A percentile compares a stretch with the other conserved stretches of the same genome.
These are phyloP conservation scores for Biancaea sappan DNA, from an alignment of 306 rosid genomes.

Conservation along the genomic window DNA sequence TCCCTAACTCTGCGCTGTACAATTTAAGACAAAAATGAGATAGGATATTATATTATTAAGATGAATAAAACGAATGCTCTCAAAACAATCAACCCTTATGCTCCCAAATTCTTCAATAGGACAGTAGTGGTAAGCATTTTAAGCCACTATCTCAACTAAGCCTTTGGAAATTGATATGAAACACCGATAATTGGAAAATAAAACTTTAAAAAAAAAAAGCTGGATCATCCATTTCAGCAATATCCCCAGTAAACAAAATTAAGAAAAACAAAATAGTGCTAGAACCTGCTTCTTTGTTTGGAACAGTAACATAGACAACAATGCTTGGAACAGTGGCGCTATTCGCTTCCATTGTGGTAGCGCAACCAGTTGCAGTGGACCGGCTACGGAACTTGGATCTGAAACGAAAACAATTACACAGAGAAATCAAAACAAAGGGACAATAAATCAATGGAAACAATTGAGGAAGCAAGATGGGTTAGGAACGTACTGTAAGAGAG, in stretches of 20 bases:
- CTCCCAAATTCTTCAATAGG: neutral
- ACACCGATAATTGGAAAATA: neutral
- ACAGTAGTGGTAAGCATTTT: neutral
- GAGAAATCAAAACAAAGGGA: neutral
- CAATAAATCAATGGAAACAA: neutral
- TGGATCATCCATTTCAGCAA: neutral
- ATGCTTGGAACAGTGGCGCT: constrained; percentile 76
- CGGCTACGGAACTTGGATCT: constrained; percentile 29
- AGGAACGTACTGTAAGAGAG: constrained; percentile 51
- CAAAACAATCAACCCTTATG: neutral
- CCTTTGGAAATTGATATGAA: neutral
- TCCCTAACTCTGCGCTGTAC: neutral
- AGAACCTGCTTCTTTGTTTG: constrained; percentile 86
- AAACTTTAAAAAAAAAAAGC: neutral
- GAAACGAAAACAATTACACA: neutral
- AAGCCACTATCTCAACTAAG: neutral
- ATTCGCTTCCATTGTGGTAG: constrained; percentile 64
- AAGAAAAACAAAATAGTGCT: neutral
- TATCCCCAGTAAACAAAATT: neutral
- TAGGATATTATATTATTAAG: neutral
- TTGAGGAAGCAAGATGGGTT: neutral
- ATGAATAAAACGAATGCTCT: neutral
- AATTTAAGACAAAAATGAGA: neutral
- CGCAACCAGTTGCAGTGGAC: constrained; percentile 33
- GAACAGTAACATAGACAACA: constrained; percentile 94